These are phyloP conservation scores for Talaromyces sp. DNA, from an alignment of 2,329 filamentous ascomycete species.

Conservation along the genomic window DNA sequence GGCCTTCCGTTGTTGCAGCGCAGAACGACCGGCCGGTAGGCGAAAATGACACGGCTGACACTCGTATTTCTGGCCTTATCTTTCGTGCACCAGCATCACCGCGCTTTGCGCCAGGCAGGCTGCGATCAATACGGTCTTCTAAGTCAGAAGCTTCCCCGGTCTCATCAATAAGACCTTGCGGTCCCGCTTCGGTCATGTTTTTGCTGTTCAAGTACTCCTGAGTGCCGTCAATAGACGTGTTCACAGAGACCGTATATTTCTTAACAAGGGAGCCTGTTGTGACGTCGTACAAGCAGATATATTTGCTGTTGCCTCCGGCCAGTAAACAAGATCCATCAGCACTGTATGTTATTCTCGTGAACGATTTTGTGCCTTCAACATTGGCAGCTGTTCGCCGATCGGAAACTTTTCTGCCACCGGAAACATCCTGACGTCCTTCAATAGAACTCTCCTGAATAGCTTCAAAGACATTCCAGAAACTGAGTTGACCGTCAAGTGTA, in stretches of 20 bases:
- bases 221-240: slow-evolving; percentile 90
- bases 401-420: slow-evolving; percentile 79
- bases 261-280: slow-evolving; percentile 84
- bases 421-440: slow-evolving; percentile 86
- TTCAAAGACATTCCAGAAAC: slow-evolving; percentile 89
- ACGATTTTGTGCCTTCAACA: slow-evolving; percentile 81
- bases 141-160: slow-evolving; percentile 82
- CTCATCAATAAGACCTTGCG: slow-evolving; percentile 76
- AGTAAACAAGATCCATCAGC: slow-evolving; percentile 86
- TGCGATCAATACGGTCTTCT: slow-evolving; percentile 73
- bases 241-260: slow-evolving; percentile 92
- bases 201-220: slow-evolving; percentile 96
- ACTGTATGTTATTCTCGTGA: slow-evolving; percentile 82
- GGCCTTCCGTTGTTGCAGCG: slow-evolving; percentile 87
- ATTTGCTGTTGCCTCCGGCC: slow-evolving; percentile 94
- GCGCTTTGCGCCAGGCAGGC: slow-evolving; percentile 78
- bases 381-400: slow-evolving; percentile 91
- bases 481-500: slow-evolving; percentile 86
- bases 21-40: slow-evolving; percentile 88
- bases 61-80: slow-evolving; percentile 73
- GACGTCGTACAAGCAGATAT: slow-evolving; percentile 96
- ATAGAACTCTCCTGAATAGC: slow-evolving; percentile 79
- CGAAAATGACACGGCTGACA: slow-evolving; percentile 78
- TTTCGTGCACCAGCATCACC: slow-evolving; percentile 78
- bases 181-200: slow-evolving; percentile 83